Evolutionary conservation across 2,329 filamentous ascomycete species (phyloP), one percentile per base, ranked within the genome.

Genomic region (Verticillium nubilum): DNA sequence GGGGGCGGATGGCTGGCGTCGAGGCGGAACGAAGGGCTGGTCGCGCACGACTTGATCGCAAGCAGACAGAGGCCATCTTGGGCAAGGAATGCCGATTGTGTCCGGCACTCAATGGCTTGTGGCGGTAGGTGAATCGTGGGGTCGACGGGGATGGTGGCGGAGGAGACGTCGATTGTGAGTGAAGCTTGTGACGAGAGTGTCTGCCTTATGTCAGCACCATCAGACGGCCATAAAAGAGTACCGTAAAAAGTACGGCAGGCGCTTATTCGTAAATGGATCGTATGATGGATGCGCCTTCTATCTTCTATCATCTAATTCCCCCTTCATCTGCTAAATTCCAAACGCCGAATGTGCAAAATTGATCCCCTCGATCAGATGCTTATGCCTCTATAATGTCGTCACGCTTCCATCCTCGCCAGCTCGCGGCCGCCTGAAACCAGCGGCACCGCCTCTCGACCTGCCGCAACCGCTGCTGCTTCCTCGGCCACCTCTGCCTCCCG

Each of bases 401-500:
- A 59, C 5, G 59, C 61, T 52, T 62, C 54, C 59, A 61, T 61
- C 52, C 59, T 59, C 10, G 42, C 37, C 5, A 52, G 10, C n/a
- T 58, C 31, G n/a, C 59, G 31, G 15, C 25, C 37, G 4, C 31
- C 15, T 28, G 59, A 54, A 27, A 59, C 52, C 52, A 31, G 31
- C 55, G 59, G 61, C 61, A 61, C 59, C 54, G 57, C 54, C 10
- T 47, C 42, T 23, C 19, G 42, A 7, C 42, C 42, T 23, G 42
- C 42, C 42, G 42, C 42, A 10, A 19, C n/a, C 25, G 61, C 56
- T 25, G 60, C 54, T 23, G 60, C 58, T 47, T 58, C 62, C 33
- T 64, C 65, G 26, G 63, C 77, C 55, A 78, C 77, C 71, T 92
- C 91, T 1, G 90, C 91, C 62, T 79, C 78, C 67, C 88, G 82